Conservation (phyloP, 208 protist genomes). For the Plasmodiophora brassicae region DNA sequence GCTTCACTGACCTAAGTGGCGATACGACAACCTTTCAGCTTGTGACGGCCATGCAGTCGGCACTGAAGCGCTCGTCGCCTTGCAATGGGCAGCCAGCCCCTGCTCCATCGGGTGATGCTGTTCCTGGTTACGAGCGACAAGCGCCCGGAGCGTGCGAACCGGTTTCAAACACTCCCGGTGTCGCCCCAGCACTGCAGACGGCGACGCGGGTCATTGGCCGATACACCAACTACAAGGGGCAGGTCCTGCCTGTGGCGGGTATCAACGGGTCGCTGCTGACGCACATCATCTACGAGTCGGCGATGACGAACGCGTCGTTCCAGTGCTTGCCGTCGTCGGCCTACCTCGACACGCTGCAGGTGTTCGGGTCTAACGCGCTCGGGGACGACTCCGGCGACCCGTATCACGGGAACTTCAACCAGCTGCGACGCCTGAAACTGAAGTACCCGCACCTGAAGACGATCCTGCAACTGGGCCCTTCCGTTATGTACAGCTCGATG, state of each 20-base stretch:
- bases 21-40: too few species aligned
- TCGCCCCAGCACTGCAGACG: too few species aligned
- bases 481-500: neutral
- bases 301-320: neutral
- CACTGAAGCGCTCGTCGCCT: too few species aligned
- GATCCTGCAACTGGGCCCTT: neutral
- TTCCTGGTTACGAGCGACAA: too few species aligned
- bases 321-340: neutral
- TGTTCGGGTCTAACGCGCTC: neutral
- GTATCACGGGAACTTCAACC: slow-evolving; percentile 3
- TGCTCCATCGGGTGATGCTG: too few species aligned
- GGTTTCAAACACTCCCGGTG: too few species aligned
- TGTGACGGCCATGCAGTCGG: too few species aligned
- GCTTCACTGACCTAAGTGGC: neutral
- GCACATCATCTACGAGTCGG: neutral
- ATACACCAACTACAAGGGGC: too few species aligned
- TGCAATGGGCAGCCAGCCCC: too few species aligned
- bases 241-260: too few species aligned
- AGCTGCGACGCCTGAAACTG: neutral
- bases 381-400: neutral
- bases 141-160: too few species aligned
- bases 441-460: slow-evolving; percentile 18
- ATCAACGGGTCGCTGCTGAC: slow-evolving; percentile 9
- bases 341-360: neutral
- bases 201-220: too few species aligned